phyloP scores from a whole-genome alignment of 2,329 filamentous ascomycete genomes.

The Venturia aucupariae region DNA sequence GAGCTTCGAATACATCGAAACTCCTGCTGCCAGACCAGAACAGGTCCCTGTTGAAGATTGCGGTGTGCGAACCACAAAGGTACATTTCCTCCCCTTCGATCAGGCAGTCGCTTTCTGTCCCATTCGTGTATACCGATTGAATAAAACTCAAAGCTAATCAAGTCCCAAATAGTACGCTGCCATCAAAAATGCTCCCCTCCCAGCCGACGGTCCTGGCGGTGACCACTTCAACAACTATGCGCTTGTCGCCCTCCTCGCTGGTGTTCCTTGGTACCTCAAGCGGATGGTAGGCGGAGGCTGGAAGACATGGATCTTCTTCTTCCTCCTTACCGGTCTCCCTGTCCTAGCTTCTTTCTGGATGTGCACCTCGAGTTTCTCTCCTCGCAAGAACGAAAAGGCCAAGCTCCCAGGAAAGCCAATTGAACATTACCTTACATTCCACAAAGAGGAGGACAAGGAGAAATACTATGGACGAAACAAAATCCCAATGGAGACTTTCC shows the following conservation, averaged over 20 bases:
- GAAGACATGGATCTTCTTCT: conserved; percentile 82
- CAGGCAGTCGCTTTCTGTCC: neutral
- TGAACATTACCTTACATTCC: conserved; percentile 84
- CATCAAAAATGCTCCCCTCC: conserved; percentile 90
- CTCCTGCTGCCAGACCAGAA: conserved; percentile 46
- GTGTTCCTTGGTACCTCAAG: conserved; percentile 69
- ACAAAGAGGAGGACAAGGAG: conserved; percentile 46
- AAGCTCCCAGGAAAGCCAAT: conserved; percentile 76
- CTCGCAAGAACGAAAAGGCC: conserved; percentile 88
- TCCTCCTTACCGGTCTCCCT: conserved; percentile 66
- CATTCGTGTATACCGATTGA: neutral
- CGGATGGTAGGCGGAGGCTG: conserved; percentile 78
- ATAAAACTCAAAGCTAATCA: conserved; percentile 22
- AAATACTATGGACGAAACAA: conserved; percentile 72
- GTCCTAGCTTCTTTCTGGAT: conserved; percentile 79
- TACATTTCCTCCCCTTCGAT: conserved; percentile 30
- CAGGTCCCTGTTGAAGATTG: conserved; percentile 44
- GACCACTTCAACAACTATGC: conserved; percentile 80
- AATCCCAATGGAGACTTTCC: conserved; percentile 87
- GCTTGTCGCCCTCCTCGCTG: conserved; percentile 59
- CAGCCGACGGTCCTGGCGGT: conserved; percentile 75
- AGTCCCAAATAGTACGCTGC: conserved; percentile 56
- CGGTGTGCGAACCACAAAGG: conserved; percentile 53
- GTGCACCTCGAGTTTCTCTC: conserved; percentile 67
- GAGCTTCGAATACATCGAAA: conserved; percentile 58